Conservation (phyloP, 345 rosid genomes). For the Arabis hirsuta region DNA sequence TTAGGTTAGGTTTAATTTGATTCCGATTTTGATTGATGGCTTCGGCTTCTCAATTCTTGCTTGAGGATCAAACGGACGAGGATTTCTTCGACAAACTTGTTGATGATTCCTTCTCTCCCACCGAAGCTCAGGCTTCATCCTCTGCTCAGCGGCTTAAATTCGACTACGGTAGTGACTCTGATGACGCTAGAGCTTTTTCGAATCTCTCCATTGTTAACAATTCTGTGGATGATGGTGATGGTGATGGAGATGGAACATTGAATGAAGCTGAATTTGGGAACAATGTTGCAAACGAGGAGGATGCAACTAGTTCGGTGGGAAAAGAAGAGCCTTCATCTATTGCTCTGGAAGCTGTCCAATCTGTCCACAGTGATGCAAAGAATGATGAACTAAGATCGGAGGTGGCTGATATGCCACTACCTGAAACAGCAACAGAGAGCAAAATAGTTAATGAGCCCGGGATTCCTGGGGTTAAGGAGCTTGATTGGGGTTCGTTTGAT, state of each 20-base stretch:
- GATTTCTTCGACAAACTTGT: constrained; percentile 94
- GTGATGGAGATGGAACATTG: constrained; percentile 40
- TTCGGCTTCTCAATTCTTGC: constrained; percentile 66
- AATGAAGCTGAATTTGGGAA: constrained; percentile 32
- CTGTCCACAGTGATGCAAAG: constrained; percentile 27
- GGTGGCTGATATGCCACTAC: constrained; percentile 20
- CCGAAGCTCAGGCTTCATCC: constrained; percentile 31
- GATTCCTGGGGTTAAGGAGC: constrained; percentile 66
- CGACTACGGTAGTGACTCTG: constrained; percentile 55
- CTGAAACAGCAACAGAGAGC: constrained; percentile 36
- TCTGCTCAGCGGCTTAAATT: constrained; percentile 35
- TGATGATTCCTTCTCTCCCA: constrained; percentile 57
- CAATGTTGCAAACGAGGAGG: constrained; percentile 37
- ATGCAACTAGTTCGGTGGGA: constrained; percentile 26
- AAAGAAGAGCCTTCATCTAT: constrained; percentile 31
- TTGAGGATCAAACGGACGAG: constrained; percentile 97
- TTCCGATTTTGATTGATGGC: constrained; percentile 53
- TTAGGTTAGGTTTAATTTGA: background rate
- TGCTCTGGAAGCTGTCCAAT: constrained; percentile 36
- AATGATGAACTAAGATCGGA: constrained; percentile 42
- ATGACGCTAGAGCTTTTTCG: constrained; percentile 62
- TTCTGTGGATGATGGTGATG: constrained; percentile 42
- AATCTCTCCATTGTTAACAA: constrained; percentile 55
- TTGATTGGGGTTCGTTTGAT: constrained; percentile 86
- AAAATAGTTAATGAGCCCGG: constrained; percentile 45